Base-by-base conservation (phyloP, 2,329 filamentous ascomycete genomes). In the Bipolaris cookei region DNA sequence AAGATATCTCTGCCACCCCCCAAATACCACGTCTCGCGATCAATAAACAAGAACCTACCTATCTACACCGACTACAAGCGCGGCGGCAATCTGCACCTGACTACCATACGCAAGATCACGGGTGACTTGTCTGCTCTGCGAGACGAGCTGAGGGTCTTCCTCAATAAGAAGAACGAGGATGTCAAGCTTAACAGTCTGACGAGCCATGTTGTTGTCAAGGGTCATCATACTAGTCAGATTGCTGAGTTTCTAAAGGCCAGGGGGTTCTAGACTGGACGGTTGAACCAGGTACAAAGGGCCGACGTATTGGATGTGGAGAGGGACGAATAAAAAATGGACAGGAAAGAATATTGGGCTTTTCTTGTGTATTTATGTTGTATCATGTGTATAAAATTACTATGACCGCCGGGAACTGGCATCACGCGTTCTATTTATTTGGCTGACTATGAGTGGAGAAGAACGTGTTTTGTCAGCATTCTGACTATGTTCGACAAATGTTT, bases 21-120 rank as follows among this genome's bases (percentile, higher is more conserved):
- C 8, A 83, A 86, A 10, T 97, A 92, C 80, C 83, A 88, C 68
- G 83, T 98, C 63, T 81, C 82, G 49, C 88, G 92, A 60, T 94
- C 91, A 3, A 79, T 82, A 1, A 88, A 85, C 35, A 85, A 87
- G 45, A 86, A 91, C 64, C 80, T 95, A 2, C 87, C 91, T 21
- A 84, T 98, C 42, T 99, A 98, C 79, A 81, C 87, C 14, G 82
- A 87, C 64, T 81, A 79, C 63, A 93, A 91, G 79, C 83, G 86
- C 11, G 92, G 92, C 50, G 91, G 91, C 13, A 95, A 90, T 63
- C 82, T 88, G 71, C 86, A 87, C 68, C 78, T 90, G 68, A 96
- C 94, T 4, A 77, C 86, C 54, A 79, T 99, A 54, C 90, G 92
- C 75, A 92, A 90, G 77, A 84, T 94, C 47, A 87, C 91, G 55